Conservation (phyloP, 441 rosid species). For the Sinapis alba region DNA sequence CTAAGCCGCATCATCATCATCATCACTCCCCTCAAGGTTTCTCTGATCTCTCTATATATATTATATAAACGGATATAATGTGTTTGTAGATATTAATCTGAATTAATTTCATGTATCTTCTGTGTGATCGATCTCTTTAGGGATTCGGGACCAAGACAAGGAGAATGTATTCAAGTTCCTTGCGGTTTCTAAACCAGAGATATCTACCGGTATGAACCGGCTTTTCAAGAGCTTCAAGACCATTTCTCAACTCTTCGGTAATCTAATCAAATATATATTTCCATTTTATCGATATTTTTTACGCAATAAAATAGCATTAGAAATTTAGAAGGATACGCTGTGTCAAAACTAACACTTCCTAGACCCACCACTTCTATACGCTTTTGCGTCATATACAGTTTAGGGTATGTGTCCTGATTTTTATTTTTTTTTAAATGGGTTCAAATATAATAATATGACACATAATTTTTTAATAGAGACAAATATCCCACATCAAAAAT, state of each 20-base stretch:
- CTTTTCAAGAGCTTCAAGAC: conserved; percentile 69
- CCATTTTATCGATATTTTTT: not conserved
- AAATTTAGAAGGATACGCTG: not conserved
- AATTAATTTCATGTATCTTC: conserved; percentile 5
- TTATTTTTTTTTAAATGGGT: too few species aligned
- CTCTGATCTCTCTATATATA: not conserved
- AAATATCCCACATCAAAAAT: too few species aligned
- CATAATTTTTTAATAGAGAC: too few species aligned
- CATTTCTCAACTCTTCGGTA: conserved; percentile 78
- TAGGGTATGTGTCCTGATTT: too few species aligned
- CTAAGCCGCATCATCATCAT: conserved; percentile 25
- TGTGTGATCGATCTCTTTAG: conserved; percentile 37
- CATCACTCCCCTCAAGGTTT: conserved; percentile 51
- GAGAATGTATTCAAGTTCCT: conserved; percentile 51
- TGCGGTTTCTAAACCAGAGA: conserved; percentile 61
- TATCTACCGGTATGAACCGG: conserved; percentile 69
- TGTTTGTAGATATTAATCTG: not conserved
- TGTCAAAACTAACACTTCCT: not conserved
- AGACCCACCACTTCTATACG: not conserved
- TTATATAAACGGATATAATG: not conserved
- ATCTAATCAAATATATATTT: not conserved
- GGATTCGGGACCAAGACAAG: conserved; percentile 46
- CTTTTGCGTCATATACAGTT: not conserved
- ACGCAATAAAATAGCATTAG: not conserved
- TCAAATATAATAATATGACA: too few species aligned